Percentiles rank a stretch among this genome's conserved stretches.
These are phyloP conservation scores for Naganishia sp. DNA, from an alignment of 1,284 basidiomycete species.

Conservation along the genomic window DNA sequence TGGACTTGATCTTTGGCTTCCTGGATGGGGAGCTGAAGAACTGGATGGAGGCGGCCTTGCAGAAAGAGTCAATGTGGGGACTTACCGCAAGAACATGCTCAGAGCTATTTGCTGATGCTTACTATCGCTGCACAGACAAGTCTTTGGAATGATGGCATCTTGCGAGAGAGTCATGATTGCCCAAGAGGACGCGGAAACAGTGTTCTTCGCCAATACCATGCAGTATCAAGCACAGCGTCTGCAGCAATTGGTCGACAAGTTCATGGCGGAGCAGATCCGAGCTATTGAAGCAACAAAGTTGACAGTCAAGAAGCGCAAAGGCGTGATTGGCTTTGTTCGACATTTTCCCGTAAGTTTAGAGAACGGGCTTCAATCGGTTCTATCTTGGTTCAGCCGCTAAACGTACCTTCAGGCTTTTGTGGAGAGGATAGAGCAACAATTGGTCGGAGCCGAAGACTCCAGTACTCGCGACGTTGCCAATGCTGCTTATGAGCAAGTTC, in stretches of 20 bases:
- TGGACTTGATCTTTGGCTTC: constrained; percentile 96
- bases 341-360: constrained; percentile 70
- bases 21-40: constrained; percentile 76
- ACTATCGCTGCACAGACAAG: constrained; percentile 63
- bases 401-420: constrained; percentile 62
- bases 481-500: constrained; percentile 80
- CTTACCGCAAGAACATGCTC: neutral
- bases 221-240: constrained; percentile 79
- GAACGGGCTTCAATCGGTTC: neutral
- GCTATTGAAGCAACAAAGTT: constrained; percentile 79
- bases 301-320: constrained; percentile 86
- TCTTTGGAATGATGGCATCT: constrained; percentile 78
- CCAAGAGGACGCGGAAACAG: constrained; percentile 73
- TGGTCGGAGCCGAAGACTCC: constrained; percentile 72
- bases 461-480: constrained; percentile 79
- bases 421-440: constrained; percentile 77
- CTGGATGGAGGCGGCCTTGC: constrained; percentile 78
- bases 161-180: constrained; percentile 78
- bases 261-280: constrained; percentile 80
- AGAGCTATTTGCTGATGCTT: neutral
- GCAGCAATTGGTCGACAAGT: constrained; percentile 70
- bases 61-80: constrained; percentile 75
- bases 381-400: neutral
- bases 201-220: constrained; percentile 71
- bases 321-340: constrained; percentile 89